Evolutionary conservation across 306 rosid genomes (phyloP).

Genomic region (Corylus heterophylla): DNA sequence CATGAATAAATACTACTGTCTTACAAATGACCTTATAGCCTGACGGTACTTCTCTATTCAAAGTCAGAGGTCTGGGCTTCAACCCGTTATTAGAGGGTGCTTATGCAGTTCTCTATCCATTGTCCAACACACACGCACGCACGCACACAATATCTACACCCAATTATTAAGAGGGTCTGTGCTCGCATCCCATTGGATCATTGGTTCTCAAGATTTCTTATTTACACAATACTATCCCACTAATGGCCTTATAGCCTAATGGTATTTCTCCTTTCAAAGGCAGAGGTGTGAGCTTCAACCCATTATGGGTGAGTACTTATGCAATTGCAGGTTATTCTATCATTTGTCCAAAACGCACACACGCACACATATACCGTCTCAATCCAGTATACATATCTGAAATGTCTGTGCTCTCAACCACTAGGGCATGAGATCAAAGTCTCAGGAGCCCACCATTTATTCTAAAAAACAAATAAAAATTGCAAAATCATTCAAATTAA

Average conservation of each 20-base stretch:
- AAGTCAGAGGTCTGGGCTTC: background rate
- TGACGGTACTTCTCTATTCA: background rate
- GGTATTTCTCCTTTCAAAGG: background rate
- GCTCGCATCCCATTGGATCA: background rate
- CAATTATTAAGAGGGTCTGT: background rate
- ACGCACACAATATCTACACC: background rate
- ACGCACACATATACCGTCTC: background rate
- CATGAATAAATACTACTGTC: background rate
- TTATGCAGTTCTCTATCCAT: background rate
- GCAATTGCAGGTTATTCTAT: background rate
- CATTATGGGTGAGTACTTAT: no score
- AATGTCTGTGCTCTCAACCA: background rate
- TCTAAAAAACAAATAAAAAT: background rate
- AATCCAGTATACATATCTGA: background rate
- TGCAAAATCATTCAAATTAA: background rate
- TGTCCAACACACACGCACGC: background rate
- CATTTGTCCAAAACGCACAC: background rate
- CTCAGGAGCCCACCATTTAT: background rate
- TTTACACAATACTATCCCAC: background rate
- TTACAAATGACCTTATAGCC: background rate
- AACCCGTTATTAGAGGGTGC: background rate
- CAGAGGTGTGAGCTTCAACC: background rate
- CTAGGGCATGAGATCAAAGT: background rate
- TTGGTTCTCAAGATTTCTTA: background rate
- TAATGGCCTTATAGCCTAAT: background rate